Evolutionary conservation across 345 rosid genomes (phyloP), one percentile per base, ranked within the genome.

Genomic region (Bruguiera parviflora): DNA sequence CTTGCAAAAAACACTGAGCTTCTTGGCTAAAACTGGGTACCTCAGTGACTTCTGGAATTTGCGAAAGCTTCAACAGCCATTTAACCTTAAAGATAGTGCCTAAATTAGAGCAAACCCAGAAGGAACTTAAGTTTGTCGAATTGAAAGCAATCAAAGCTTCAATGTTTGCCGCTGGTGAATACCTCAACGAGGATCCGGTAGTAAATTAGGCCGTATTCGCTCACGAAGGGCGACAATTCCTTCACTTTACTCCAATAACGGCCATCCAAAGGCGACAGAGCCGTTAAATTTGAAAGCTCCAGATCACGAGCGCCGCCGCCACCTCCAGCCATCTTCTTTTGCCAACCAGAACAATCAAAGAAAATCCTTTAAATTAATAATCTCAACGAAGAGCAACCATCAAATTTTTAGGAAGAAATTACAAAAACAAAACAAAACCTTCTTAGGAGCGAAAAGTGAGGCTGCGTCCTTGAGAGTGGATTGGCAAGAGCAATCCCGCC

Each of bases 151-250:
- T 43, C 16, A 43, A 43, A 43, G 19, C 49, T 43, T 13, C 18
- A 13, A 43, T 43, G 49, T 43, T 13, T 11, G 49, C 49, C 5
- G 49, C 49, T 0, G 49, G 24, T n/a, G 27, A 29, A 20, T 68
- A 95, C 99, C 97, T 95, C 99, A 37, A 95, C 97, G 1, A 92
- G 80, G 53, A 89, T 91, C 5, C 98, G 80, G 70, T 78, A 92
- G 77, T 83, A 90, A 43, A 95, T 90, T 53, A 92, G 77, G 1
- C 97, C 97, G 70, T 79, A 95, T 79, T 92, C 97, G 66, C 99
- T 95, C 94, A 92, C 67, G 51, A 79, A 86, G 68, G 94, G 87
- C 56, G 99, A 88, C 79, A 92, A 84, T 43, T 86, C 92, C 84
- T 92, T 88, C 58, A 89, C 98, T 81, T 82, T 81, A 0, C 85